Conservation (phyloP, 2,329 filamentous ascomycete species). For the Sclerotinia borealis region DNA sequence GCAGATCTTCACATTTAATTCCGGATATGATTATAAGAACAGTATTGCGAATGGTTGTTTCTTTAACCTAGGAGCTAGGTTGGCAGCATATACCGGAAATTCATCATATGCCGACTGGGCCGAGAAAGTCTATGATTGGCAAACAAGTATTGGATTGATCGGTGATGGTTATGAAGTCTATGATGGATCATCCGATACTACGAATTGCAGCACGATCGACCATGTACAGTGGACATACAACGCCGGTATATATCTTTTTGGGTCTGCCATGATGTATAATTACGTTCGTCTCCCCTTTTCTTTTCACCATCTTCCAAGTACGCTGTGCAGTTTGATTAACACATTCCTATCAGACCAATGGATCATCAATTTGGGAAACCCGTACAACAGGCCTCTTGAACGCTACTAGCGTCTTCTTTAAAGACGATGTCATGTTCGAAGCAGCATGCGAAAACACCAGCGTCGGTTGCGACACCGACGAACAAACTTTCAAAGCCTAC, state of each 20-base stretch:
- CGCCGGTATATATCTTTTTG: conserved; percentile 57
- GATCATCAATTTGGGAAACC: conserved; percentile 44
- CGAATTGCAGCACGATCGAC: conserved; percentile 52
- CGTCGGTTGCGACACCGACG: conserved; percentile 53
- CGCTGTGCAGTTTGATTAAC: conserved; percentile 5
- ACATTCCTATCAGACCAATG: conserved; percentile 22
- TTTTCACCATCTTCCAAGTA: background rate
- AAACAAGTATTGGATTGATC: conserved; percentile 50
- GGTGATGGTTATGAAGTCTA: conserved; percentile 47
- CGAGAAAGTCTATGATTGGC: conserved; percentile 65
- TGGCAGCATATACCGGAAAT: conserved; percentile 73
- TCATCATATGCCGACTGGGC: conserved; percentile 73
- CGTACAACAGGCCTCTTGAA: conserved; percentile 51
- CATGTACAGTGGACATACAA: conserved; percentile 66
- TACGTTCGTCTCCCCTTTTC: conserved; percentile 34
- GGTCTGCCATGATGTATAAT: conserved; percentile 43
- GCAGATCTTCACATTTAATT: conserved; percentile 80
- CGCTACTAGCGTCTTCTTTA: conserved; percentile 50
- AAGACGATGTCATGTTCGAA: conserved; percentile 55
- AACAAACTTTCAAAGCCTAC: conserved; percentile 59
- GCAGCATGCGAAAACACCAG: conserved; percentile 52
- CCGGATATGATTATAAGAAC: conserved; percentile 72
- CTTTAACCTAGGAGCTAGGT: conserved; percentile 56
- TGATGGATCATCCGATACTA: conserved; percentile 51
- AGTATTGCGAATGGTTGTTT: conserved; percentile 57